These are phyloP conservation scores for Amanita exitialis DNA, from an alignment of 768 basidiomycete genomes.

Conservation along the genomic window DNA sequence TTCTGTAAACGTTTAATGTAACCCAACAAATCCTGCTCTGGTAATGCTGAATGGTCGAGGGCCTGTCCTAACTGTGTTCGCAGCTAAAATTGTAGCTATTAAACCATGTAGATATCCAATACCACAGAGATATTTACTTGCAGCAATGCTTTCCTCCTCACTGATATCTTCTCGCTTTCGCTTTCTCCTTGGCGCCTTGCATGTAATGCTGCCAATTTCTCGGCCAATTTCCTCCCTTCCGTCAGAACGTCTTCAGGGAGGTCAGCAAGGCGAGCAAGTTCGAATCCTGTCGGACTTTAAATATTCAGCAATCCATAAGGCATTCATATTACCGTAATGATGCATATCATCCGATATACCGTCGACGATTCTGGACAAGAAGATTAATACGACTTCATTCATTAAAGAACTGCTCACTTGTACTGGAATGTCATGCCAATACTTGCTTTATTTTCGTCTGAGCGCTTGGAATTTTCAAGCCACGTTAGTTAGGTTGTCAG, in stretches of 20 bases:
- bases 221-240: slow-evolving; percentile 54
- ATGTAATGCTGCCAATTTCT: slow-evolving; percentile 47
- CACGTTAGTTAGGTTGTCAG: not conserved
- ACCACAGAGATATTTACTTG: slow-evolving; percentile 30
- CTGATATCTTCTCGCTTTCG: slow-evolving; percentile 43
- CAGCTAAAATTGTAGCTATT: slow-evolving; percentile 1
- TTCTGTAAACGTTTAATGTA: slow-evolving; percentile 5
- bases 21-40: slow-evolving; percentile 5
- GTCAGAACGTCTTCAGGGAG: slow-evolving; percentile 62
- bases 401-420: slow-evolving; percentile 32
- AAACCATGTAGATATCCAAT: not conserved
- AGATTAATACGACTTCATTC: not conserved
- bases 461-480: not conserved
- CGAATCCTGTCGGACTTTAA: slow-evolving; percentile 50
- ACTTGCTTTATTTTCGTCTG: slow-evolving; percentile 21
- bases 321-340: slow-evolving; percentile 58
- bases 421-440: slow-evolving; percentile 73
- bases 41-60: slow-evolving; percentile 5
- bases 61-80: slow-evolving; percentile 4
- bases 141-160: slow-evolving; percentile 59
- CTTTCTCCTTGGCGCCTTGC: slow-evolving; percentile 50
- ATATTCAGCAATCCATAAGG: not conserved
- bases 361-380: slow-evolving; percentile 52
- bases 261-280: slow-evolving; percentile 82
- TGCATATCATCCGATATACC: slow-evolving; percentile 48